A percentile compares a stretch with the other conserved stretches of the same genome.
Conservation (phyloP, 75 land plant species). For the Picea glauca region DNA sequence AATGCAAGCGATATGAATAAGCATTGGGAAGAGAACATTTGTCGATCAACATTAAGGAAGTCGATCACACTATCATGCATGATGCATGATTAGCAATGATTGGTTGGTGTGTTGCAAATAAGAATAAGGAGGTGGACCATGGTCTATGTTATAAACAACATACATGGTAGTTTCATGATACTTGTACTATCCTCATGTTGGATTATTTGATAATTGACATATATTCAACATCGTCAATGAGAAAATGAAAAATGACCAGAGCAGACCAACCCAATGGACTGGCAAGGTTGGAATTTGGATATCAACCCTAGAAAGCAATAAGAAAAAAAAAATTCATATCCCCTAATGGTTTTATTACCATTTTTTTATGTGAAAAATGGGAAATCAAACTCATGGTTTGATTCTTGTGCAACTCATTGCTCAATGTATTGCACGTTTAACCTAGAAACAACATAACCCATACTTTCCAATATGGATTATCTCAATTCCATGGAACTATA, state of each 20-base stretch:
- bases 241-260: no score
- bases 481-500: conserved; percentile 43
- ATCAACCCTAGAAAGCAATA: conserved; percentile 72
- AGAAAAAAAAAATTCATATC: conserved; percentile 63
- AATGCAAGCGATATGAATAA: no score
- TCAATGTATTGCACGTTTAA: conserved; percentile 51
- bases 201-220: conserved; percentile 21
- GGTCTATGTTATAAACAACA: neutral
- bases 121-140: no score
- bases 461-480: conserved; percentile 74
- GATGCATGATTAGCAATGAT: no score
- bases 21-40: no score
- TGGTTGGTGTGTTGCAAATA: no score
- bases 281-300: conserved; percentile 71
- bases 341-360: conserved; percentile 53
- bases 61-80: no score
- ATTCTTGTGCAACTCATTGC: conserved; percentile 48
- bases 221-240: neutral
- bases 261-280: conserved; percentile 32
- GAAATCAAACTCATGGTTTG: conserved; percentile 58
- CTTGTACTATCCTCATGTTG: conserved; percentile 39
- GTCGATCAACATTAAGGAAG: no score
- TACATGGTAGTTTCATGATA: conserved; percentile 21
- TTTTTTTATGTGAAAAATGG: conserved; percentile 72
- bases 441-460: conserved; percentile 32